Evolutionary conservation across 2,329 filamentous ascomycete genomes (phyloP), one percentile per base, ranked within the genome.

Genomic region (Rugonectria rugulosa): DNA sequence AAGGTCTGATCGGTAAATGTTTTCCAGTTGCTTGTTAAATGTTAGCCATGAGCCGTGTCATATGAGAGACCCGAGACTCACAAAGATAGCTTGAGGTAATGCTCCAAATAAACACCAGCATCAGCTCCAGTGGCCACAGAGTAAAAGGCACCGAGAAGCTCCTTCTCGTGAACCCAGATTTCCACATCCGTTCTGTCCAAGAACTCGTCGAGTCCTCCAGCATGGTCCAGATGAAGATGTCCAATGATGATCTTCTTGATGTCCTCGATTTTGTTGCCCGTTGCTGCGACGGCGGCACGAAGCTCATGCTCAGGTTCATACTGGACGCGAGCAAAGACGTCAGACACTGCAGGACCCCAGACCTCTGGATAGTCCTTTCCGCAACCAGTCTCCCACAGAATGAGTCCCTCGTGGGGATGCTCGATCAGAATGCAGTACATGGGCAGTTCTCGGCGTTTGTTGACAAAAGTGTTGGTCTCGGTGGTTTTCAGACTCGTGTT

Each of bases 171-270:
- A 4, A 79, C 75, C 57, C 75, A 79, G 45, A 79, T 78, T 5
- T 76, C 75, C 6, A 80, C 67, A 24, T 75, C 72, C 5, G 71
- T 77, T 32, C 69, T 44, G 26, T 50, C 68, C 3, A 72, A 32
- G 40, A 81, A 81, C 47, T 79, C 70, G 42, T 79, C 76, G 1
- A 80, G 63, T 1, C 79, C 78, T 3, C 78, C 79, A 0, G 79
- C 78, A 57, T 81, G 78, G 56, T 81, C 78, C 2, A 79, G 59
- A 59, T 80, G 77, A 26, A 81, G 64, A 50, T 81, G 78, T 3
- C 78, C 75, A 15, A 80, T 72, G 4, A 81, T 72, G 9, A 80
- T 71, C 17, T 73, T 71, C 61, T 80, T 79, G 23, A 81, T 67
- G 60, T 81, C 77, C 42, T 75, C 73, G 44, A 81, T 75, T 42